Percentiles rank a stretch among this genome's conserved stretches.
These are phyloP conservation scores for Chaetomium olivaceum DNA, from an alignment of 2,329 filamentous ascomycete species.

Conservation along the genomic window DNA sequence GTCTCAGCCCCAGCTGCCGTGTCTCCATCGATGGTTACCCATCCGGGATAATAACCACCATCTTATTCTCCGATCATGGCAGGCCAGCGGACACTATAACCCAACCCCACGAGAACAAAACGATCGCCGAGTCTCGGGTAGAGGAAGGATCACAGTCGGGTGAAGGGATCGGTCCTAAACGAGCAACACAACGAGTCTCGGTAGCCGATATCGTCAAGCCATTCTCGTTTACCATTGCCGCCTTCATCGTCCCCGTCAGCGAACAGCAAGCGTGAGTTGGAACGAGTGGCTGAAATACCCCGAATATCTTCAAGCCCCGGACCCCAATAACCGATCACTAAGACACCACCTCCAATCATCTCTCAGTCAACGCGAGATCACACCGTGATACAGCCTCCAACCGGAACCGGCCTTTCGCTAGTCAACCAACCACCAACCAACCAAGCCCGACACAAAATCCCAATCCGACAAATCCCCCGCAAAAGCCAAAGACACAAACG, in stretches of 20 bases:
- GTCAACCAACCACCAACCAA: neutral
- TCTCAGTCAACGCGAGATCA: neutral
- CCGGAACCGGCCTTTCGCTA: neutral
- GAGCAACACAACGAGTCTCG: neutral
- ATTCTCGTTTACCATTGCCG: neutral
- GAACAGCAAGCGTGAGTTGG: neutral
- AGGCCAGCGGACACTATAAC: neutral
- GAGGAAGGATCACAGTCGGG: neutral
- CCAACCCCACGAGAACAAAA: neutral
- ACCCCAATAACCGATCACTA: neutral
- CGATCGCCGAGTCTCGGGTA: neutral
- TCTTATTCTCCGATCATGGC: neutral
- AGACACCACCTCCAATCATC: neutral
- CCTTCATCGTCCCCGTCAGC: neutral
- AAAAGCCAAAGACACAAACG: neutral
- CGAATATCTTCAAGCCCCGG: neutral
- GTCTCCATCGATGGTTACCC: neutral
- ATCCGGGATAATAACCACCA: neutral
- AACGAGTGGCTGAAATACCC: neutral
- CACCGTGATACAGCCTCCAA: neutral
- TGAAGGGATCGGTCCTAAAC: neutral
- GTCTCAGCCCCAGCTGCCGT: constrained; percentile 8
- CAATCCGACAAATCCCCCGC: neutral
- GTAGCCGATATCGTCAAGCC: neutral
- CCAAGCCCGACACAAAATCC: neutral